Evolutionary conservation across 306 rosid species (phyloP), one percentile per base, ranked within the genome.

Genomic region (Dryas alaskensis): DNA sequence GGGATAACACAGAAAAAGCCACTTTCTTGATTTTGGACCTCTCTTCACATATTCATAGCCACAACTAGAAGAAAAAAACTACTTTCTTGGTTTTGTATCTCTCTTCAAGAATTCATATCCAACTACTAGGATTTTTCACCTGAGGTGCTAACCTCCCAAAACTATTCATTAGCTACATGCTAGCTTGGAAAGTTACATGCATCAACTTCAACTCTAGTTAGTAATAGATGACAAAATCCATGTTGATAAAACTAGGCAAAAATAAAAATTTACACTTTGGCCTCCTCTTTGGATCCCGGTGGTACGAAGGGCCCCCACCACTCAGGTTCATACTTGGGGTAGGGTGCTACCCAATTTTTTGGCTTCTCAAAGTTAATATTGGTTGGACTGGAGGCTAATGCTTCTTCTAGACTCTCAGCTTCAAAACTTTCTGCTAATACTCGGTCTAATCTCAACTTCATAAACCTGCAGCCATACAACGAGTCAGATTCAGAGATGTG

Each of bases 381-480:
- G 70, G 91, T 81, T 53, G 99, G 99, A 84, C 69, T 92, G 55
- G 89, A 90, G 76, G 93, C 97, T 44, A 95, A 77, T 37, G 97
- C 98, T 79, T 88, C 92, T 76, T 90, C 92, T 57, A 90, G 63
- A 80, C 85, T 90, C 65, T 84, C 87, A 47, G 97, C 89, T 81
- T 88, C 90, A 39, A 83, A 95, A 78, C 89, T 90, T 70, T 84
- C 96, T 8, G 86, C 60, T 67, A 95, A 85, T 65, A 95, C 99
- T 78, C 99, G 85, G 83, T 95, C 99, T 84, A 95, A 86, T 87
- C 99, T 88, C 75, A 95, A 83, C 87, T 92, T 95, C 99, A 95
- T 95, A 83, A 88, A 95, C 82, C 99, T 95, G 92, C 63, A 73
- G 78, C 76, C 19, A 66, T 16, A 77, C 75, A 84, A 78, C 16